Evolutionary conservation across 2,329 filamentous ascomycete species (phyloP).

Genomic region (Raffaelea deltoideospora): DNA sequence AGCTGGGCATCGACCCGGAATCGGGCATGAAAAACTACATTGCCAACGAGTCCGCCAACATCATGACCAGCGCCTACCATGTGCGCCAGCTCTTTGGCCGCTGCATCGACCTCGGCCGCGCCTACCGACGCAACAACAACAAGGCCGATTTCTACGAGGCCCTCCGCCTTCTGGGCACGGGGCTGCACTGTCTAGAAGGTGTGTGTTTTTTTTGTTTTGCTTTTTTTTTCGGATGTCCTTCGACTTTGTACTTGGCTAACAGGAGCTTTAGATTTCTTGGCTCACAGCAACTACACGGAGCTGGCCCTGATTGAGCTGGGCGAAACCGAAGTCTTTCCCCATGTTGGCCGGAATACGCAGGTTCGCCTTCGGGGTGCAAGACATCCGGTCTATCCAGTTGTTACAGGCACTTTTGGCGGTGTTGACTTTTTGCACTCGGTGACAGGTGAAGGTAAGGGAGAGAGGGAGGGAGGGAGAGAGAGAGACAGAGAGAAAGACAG

Average conservation of each 20-base stretch:
- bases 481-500: too few relatives aligned
- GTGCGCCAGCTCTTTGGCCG: slow-evolving; percentile 57
- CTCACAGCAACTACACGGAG: slow-evolving; percentile 87
- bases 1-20: slow-evolving; percentile 62
- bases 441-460: slow-evolving; percentile 46
- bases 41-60: slow-evolving; percentile 62
- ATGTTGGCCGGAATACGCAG: slow-evolving; percentile 63
- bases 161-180: slow-evolving; percentile 72
- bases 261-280: slow-evolving; percentile 55
- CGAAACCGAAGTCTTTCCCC: slow-evolving; percentile 68
- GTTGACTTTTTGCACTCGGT: slow-evolving; percentile 91
- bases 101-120: slow-evolving; percentile 67
- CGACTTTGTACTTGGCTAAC: background rate
- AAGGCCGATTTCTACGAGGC: slow-evolving; percentile 77
- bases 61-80: slow-evolving; percentile 69
- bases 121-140: slow-evolving; percentile 49
- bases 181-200: slow-evolving; percentile 76
- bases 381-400: slow-evolving; percentile 57
- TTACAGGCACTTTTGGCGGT: slow-evolving; percentile 88
- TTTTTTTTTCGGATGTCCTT: background rate
- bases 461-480: background rate
- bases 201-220: background rate
- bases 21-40: slow-evolving; percentile 90
- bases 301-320: slow-evolving; percentile 78
- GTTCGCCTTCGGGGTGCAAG: slow-evolving; percentile 54